phyloP scores from a whole-genome alignment of 805 yeast genomes.

The Yamadazyma insecticola region DNA sequence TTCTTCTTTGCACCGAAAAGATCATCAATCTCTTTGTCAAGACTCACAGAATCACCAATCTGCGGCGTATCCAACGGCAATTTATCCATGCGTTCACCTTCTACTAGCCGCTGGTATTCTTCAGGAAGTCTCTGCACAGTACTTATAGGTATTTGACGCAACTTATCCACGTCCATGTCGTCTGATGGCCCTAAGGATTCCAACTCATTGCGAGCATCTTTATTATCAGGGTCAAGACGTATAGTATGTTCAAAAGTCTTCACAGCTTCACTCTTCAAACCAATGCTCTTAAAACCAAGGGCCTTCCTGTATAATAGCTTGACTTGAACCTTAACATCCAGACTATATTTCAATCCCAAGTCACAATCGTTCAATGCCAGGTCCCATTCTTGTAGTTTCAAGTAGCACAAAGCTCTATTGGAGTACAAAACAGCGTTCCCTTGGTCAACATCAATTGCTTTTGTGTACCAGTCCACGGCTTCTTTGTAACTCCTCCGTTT shows the following conservation, averaged over 20 bases:
- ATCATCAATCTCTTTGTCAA: constrained; percentile 14
- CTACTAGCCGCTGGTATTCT: no score
- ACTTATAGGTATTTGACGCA: no score
- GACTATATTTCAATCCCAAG: constrained; percentile 37
- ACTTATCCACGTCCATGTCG: constrained; percentile 2
- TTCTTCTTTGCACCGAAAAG: constrained; percentile 11
- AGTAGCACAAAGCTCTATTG: constrained; percentile 64
- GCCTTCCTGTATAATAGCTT: constrained; percentile 55
- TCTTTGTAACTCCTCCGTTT: constrained; percentile 35
- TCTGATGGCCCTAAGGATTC: constrained; percentile 5
- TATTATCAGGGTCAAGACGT: constrained; percentile 37
- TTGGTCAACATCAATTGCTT: constrained; percentile 50
- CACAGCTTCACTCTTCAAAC: constrained; percentile 22
- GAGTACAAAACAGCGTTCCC: constrained; percentile 54
- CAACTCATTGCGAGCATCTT: constrained; percentile 33
- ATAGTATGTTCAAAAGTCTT: constrained; percentile 32
- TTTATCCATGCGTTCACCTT: no score
- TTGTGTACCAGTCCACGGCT: constrained; percentile 52
- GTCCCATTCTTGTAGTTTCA: constrained; percentile 46
- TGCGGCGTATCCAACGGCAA: no score
- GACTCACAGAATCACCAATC: no score
- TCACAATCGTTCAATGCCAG: constrained; percentile 49
- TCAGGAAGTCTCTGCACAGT: no score
- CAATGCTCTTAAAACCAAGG: constrained; percentile 31
- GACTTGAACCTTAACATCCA: constrained; percentile 27